Percentiles rank a stretch among this genome's conserved stretches.
These are phyloP conservation scores for Beauveria varroae DNA, from an alignment of 2,329 filamentous ascomycete genomes.

Conservation along the genomic window DNA sequence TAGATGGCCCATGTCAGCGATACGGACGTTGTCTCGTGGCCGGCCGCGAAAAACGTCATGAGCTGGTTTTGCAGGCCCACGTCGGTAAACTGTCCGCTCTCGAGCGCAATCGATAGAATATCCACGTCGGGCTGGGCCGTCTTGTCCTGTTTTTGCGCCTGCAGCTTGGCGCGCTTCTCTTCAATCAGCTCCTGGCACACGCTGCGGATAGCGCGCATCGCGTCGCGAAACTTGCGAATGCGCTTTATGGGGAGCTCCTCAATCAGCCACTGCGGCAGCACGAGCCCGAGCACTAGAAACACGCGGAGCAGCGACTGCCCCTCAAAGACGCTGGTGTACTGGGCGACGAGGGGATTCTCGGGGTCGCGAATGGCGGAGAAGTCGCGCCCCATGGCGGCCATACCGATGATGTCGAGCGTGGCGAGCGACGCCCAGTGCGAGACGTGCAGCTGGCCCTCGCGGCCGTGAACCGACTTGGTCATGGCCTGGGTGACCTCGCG, in stretches of 20 bases:
- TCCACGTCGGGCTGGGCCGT: slow-evolving; percentile 51
- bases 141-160: slow-evolving; percentile 25
- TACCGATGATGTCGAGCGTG: slow-evolving; percentile 69
- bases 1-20: slow-evolving; percentile 71
- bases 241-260: slow-evolving; percentile 58
- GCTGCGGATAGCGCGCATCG: slow-evolving; percentile 52
- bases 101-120: slow-evolving; percentile 73
- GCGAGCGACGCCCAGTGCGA: slow-evolving; percentile 57
- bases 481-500: slow-evolving; percentile 60
- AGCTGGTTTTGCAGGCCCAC: slow-evolving; percentile 80
- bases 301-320: slow-evolving; percentile 36
- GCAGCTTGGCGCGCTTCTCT: slow-evolving; percentile 54
- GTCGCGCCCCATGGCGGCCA: slow-evolving; percentile 63
- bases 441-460: slow-evolving; percentile 45
- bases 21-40: slow-evolving; percentile 72
- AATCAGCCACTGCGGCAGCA: slow-evolving; percentile 58
- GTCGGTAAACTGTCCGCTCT: slow-evolving; percentile 67
- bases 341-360: slow-evolving; percentile 48
- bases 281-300: slow-evolving; percentile 49
- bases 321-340: slow-evolving; percentile 49
- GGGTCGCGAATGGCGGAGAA: slow-evolving; percentile 59
- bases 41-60: slow-evolving; percentile 82
- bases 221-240: slow-evolving; percentile 56
- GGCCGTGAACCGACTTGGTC: slow-evolving; percentile 27
- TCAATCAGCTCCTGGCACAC: slow-evolving; percentile 62